Conservation (phyloP, 208 protist genomes). For the Angomonas ambiguus region DNA sequence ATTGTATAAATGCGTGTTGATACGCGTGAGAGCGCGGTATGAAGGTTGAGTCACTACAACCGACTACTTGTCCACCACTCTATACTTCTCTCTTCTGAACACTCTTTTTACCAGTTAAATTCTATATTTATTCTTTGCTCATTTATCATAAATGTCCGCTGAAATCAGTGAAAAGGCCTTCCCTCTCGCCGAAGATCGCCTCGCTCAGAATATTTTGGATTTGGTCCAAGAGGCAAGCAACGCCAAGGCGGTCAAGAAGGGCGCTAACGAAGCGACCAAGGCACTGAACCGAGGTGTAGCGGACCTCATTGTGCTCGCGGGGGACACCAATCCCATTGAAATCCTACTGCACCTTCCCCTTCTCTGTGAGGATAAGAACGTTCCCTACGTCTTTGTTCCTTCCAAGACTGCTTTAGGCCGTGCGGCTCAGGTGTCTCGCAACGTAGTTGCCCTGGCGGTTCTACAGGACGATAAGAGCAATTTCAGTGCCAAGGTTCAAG, state of each 20-base stretch:
- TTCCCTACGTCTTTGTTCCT: slow-evolving; percentile 99
- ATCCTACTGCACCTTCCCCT: slow-evolving; percentile 99
- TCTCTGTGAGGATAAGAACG: slow-evolving; percentile 99
- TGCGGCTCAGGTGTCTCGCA: slow-evolving; percentile 97
- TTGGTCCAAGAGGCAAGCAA: slow-evolving; percentile 97
- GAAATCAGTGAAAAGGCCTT: slow-evolving; percentile 98
- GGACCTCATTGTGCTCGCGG: slow-evolving; percentile 99
- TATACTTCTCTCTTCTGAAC: too few relatives aligned
- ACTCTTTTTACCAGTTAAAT: not conserved
- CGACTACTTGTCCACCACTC: too few relatives aligned
- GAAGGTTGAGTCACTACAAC: too few relatives aligned
- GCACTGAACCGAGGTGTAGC: slow-evolving; percentile 98
- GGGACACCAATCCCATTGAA: slow-evolving; percentile 99
- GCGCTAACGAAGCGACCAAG: slow-evolving; percentile 99
- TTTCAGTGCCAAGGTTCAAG: slow-evolving; percentile 95
- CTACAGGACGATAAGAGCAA: slow-evolving; percentile 95
- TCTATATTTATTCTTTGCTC: not conserved
- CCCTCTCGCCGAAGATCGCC: slow-evolving; percentile 95
- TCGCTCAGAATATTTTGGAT: slow-evolving; percentile 97
- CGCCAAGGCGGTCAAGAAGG: slow-evolving; percentile 99
- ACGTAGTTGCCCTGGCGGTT: slow-evolving; percentile 97
- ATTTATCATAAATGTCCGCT: slow-evolving; percentile 53
- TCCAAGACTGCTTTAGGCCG: slow-evolving; percentile 97
- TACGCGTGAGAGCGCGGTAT: too few relatives aligned
- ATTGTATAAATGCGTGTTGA: too few relatives aligned